Percentiles rank a stretch among this genome's conserved stretches.
These are phyloP conservation scores for Fusarium musae DNA, from an alignment of 2,329 filamentous ascomycete genomes.

Conservation along the genomic window DNA sequence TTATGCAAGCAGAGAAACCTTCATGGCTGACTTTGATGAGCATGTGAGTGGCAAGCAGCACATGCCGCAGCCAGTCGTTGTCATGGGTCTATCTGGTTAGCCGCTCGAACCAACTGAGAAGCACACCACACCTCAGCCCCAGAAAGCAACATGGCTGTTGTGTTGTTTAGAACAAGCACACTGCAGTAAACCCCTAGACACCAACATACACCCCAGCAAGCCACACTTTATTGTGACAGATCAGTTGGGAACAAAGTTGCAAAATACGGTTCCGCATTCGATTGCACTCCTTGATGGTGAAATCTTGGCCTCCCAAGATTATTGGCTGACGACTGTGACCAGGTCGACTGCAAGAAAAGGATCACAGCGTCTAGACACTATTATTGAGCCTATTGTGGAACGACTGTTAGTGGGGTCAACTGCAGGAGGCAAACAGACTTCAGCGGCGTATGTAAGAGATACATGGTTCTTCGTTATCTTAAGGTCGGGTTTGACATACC, in stretches of 20 bases:
- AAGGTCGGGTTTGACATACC: neutral
- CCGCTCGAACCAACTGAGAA: neutral
- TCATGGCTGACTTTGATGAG: neutral
- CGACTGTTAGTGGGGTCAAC: neutral
- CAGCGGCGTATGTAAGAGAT: neutral
- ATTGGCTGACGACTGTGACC: neutral
- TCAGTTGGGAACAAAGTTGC: neutral
- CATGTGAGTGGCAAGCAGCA: neutral
- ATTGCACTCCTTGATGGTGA: neutral
- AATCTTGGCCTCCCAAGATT: slow-evolving; percentile 1
- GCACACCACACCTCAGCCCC: neutral
- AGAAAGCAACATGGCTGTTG: neutral
- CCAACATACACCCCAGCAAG: slow-evolving; percentile 1
- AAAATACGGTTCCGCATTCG: slow-evolving; percentile 5
- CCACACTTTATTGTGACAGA: slow-evolving; percentile 2
- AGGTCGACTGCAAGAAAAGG: neutral
- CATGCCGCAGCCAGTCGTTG: neutral
- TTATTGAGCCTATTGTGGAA: neutral
- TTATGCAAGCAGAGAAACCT: neutral
- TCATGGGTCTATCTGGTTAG: neutral
- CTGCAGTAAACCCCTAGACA: neutral
- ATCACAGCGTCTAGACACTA: neutral
- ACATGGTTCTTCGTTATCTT: neutral
- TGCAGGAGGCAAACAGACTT: neutral
- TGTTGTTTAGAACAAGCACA: neutral